Conservation (phyloP, 2,329 filamentous ascomycete species). For the Stemphylium lycopersici region DNA sequence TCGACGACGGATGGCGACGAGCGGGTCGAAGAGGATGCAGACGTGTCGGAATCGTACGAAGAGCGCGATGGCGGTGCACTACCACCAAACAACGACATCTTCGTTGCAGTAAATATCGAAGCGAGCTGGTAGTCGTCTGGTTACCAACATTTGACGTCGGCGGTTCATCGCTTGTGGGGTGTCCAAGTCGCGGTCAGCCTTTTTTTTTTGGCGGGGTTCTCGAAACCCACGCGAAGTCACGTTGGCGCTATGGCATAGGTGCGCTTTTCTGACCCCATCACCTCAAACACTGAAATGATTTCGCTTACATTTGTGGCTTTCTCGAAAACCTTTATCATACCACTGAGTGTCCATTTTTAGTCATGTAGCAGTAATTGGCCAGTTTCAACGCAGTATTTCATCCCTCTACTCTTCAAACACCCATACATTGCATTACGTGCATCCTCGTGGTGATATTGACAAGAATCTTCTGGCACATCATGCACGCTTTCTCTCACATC, state of each 20-base stretch:
- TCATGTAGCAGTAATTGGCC: too few relatives aligned
- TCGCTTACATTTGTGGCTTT: too few relatives aligned
- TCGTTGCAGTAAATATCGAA: conserved; percentile 30
- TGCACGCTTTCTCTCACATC: not conserved
- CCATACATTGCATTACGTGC: not conserved
- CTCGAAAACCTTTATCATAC: too few relatives aligned
- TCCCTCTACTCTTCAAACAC: not conserved
- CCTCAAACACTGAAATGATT: not conserved
- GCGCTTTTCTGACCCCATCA: not conserved
- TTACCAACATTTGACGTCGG: not conserved
- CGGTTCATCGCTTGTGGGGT: conserved; percentile 9
- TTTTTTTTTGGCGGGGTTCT: conserved; percentile 17
- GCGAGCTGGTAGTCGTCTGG: not conserved
- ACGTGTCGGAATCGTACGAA: conserved; percentile 20
- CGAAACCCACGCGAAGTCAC: conserved; percentile 20
- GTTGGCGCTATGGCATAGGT: conserved; percentile 7
- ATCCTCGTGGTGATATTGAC: not conserved
- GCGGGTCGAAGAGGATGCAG: conserved; percentile 4
- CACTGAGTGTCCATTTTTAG: too few relatives aligned
- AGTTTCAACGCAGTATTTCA: not conserved
- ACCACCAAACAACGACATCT: conserved; percentile 49
- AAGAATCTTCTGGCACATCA: not conserved
- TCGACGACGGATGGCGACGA: conserved; percentile 13
- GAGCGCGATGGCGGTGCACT: conserved; percentile 17
- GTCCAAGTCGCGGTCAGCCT: conserved; percentile 7